Evolutionary conservation across 768 basidiomycete genomes (phyloP).

Genomic region (Lentinula sp.): DNA sequence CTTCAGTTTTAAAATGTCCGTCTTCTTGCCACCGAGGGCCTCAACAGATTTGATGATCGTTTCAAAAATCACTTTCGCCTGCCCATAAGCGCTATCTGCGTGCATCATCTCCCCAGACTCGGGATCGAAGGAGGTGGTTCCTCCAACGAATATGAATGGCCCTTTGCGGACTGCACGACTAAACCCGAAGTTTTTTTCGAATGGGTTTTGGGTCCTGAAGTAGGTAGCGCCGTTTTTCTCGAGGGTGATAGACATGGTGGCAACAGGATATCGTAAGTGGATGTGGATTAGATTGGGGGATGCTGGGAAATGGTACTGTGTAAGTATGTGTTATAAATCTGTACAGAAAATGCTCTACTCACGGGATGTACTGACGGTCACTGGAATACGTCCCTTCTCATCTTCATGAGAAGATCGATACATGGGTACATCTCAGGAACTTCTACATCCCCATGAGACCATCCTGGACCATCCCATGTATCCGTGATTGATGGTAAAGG

Average conservation of each 20-base stretch:
- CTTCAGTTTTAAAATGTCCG: conserved; percentile 40
- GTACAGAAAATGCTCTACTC: not conserved
- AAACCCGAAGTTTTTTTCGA: conserved; percentile 45
- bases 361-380: too few relatives aligned
- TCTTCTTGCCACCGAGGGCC: conserved; percentile 33
- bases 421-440: not conserved
- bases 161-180: conserved; percentile 47
- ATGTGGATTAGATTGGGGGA: not conserved
- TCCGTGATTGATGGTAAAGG: too few relatives aligned
- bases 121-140: conserved; percentile 43
- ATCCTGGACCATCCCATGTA: not conserved
- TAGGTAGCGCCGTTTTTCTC: not conserved
- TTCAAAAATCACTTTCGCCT: conserved; percentile 35
- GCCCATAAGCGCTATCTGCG: conserved; percentile 39
- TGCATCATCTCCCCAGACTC: conserved; percentile 30
- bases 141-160: conserved; percentile 47
- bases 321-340: not conserved
- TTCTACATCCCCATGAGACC: not conserved
- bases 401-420: not conserved
- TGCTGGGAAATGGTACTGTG: too few relatives aligned
- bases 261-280: not conserved
- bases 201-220: conserved; percentile 39
- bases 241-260: not conserved
- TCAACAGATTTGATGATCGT: conserved; percentile 40
- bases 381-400: not conserved